Percentiles rank a stretch among this genome's conserved stretches.
These are phyloP conservation scores for Davidsoniella eucalypti DNA, from an alignment of 2,329 filamentous ascomycete species.

Conservation along the genomic window DNA sequence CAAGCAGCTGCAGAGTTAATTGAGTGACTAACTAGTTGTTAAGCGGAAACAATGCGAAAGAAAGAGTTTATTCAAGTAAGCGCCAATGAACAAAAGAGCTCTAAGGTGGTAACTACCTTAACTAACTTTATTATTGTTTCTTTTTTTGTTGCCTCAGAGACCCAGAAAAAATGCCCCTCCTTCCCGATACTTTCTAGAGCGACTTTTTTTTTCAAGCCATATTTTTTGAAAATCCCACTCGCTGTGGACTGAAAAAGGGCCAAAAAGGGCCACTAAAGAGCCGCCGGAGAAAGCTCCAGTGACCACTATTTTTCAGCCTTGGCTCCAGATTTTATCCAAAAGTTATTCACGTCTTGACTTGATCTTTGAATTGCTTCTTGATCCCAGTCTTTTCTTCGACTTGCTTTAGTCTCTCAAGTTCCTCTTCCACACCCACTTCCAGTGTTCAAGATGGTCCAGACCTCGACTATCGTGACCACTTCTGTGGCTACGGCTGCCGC, in stretches of 20 bases:
- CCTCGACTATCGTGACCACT: slow-evolving; percentile 41
- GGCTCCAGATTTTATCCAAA: slow-evolving; percentile 2
- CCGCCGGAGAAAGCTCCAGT: background rate
- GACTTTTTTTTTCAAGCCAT: background rate
- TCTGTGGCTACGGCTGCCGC: slow-evolving; percentile 44
- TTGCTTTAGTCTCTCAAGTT: background rate
- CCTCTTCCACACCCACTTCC: background rate
- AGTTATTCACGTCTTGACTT: background rate
- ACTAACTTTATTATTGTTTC: no score
- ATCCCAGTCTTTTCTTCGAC: background rate
- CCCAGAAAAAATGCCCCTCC: background rate
- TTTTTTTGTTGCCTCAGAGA: no score
- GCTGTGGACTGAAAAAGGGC: background rate
- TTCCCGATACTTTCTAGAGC: background rate
- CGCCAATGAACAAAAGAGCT: no score
- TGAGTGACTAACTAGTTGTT: no score
- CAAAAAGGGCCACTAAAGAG: background rate
- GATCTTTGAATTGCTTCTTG: background rate
- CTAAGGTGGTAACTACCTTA: no score
- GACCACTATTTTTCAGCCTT: background rate
- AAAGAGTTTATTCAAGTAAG: no score
- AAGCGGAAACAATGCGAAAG: no score
- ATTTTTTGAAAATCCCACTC: no score
- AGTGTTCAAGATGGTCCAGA: slow-evolving; percentile 27
- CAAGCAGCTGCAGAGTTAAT: no score